phyloP scores from a whole-genome alignment of 352 stramenopile genomes.

The Globisporangium sylvaticum region DNA sequence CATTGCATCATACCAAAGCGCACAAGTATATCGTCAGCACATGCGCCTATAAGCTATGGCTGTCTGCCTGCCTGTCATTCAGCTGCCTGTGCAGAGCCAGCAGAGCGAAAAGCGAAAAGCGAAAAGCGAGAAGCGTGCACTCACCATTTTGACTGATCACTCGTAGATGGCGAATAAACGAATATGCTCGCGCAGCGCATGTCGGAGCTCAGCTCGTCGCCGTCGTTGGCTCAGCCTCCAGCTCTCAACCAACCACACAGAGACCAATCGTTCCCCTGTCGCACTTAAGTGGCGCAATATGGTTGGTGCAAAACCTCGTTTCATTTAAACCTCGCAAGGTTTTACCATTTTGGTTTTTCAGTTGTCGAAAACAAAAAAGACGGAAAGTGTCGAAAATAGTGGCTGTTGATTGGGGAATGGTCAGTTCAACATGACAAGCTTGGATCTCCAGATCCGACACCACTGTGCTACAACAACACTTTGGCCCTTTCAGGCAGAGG shows the following conservation, averaged over 20 bases:
- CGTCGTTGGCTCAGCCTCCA: background rate
- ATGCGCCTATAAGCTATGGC: background rate
- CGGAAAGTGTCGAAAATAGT: too few relatives aligned
- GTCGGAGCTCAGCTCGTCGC: background rate
- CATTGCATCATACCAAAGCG: background rate
- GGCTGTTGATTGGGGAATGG: too few relatives aligned
- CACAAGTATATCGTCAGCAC: background rate
- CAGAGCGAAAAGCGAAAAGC: background rate
- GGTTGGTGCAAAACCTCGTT: background rate
- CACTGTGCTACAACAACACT: background rate
- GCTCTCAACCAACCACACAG: background rate
- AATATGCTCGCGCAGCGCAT: slow-evolving; percentile 26
- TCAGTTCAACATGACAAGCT: background rate
- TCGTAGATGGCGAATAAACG: slow-evolving; percentile 87
- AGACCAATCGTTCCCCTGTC: background rate
- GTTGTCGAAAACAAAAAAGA: too few relatives aligned
- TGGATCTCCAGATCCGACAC: too few relatives aligned
- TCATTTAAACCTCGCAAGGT: background rate
- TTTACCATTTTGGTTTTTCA: background rate
- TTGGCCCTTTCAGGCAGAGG: background rate
- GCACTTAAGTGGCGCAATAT: background rate
- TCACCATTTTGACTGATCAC: slow-evolving; percentile 53
- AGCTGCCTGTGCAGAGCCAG: background rate
- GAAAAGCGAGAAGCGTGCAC: background rate
- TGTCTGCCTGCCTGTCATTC: background rate